Percentiles rank a stretch among this genome's conserved stretches.
These are phyloP conservation scores for Basidioascus undulatus DNA, from an alignment of 768 basidiomycete species.

Conservation along the genomic window DNA sequence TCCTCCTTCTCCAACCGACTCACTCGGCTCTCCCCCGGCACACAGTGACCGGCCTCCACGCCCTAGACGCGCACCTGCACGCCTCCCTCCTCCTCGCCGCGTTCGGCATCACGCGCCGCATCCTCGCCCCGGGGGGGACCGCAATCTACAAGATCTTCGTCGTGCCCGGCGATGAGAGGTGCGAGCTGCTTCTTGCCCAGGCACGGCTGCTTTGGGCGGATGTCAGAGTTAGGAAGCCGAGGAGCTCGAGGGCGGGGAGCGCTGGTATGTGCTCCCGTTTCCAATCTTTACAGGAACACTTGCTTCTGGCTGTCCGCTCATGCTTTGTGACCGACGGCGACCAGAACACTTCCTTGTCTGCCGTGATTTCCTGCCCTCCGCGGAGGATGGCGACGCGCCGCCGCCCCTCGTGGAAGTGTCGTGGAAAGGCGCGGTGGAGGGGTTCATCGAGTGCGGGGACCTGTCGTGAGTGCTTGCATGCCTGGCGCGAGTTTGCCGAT, in stretches of 20 bases:
- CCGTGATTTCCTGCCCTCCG: too few species aligned
- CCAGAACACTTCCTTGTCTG: too few species aligned
- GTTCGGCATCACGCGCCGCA: conserved; percentile 21
- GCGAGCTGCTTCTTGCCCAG: conserved; percentile 19
- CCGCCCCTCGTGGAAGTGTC: too few species aligned
- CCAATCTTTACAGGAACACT: too few species aligned
- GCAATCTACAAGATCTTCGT: conserved; percentile 25
- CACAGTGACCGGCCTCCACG: conserved; percentile 24
- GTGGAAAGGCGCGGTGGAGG: too few species aligned
- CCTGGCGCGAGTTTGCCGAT: too few species aligned
- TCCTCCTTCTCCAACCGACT: background rate
- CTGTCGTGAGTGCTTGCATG: too few species aligned
- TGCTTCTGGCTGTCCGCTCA: too few species aligned
- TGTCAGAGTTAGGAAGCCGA: conserved; percentile 23
- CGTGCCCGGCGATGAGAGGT: conserved; percentile 18
- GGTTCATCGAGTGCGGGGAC: too few species aligned
- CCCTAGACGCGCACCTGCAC: conserved; percentile 25
- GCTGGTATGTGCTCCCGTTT: conserved; percentile 16
- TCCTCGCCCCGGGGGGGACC: conserved; percentile 20
- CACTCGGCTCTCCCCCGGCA: background rate
- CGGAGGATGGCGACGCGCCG: too few species aligned
- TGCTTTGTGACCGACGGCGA: too few species aligned
- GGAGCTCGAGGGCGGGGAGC: conserved; percentile 21
- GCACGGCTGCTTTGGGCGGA: conserved; percentile 20
- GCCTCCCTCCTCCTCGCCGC: conserved; percentile 23